Conservation (phyloP, 306 rosid species). For the Chamaecrista fasciculata region DNA sequence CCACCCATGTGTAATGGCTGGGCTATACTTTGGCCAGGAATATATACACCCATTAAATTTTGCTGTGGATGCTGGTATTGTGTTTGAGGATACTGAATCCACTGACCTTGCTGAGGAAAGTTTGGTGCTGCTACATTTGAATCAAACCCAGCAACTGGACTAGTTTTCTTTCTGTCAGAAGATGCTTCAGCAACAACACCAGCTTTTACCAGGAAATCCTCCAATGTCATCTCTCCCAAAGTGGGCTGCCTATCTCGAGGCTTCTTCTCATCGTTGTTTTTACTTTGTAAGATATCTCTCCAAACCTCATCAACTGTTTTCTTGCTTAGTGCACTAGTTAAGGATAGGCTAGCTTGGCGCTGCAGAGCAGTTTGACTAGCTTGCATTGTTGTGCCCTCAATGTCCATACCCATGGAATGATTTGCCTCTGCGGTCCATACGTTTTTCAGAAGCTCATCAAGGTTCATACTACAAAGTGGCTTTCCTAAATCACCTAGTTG, state of each 20-base stretch:
- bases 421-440: constrained; percentile 80
- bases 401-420: constrained; percentile 46
- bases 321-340: constrained; percentile 64
- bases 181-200: constrained; percentile 67
- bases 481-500: constrained; percentile 87
- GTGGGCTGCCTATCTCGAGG: constrained; percentile 64
- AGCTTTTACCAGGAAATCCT: constrained; percentile 87
- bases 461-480: constrained; percentile 89
- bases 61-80: constrained; percentile 71
- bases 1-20: constrained; percentile 58
- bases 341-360: constrained; percentile 63
- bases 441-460: constrained; percentile 87
- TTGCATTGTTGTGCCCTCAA: constrained; percentile 43
- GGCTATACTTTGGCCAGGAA: constrained; percentile 53
- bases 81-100: constrained; percentile 67
- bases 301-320: constrained; percentile 96
- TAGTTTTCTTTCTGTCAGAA: constrained; percentile 35
- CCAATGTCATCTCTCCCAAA: constrained; percentile 93
- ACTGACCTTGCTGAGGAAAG: constrained; percentile 58
- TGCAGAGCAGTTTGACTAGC: constrained; percentile 49
- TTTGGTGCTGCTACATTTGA: constrained; percentile 47
- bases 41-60: constrained; percentile 59
- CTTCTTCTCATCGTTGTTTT: constrained; percentile 45
- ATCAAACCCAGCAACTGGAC: constrained; percentile 42
- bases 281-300: constrained; percentile 78